Base-by-base conservation (phyloP, 768 basidiomycete genomes). In the Austroboletus festivus region DNA sequence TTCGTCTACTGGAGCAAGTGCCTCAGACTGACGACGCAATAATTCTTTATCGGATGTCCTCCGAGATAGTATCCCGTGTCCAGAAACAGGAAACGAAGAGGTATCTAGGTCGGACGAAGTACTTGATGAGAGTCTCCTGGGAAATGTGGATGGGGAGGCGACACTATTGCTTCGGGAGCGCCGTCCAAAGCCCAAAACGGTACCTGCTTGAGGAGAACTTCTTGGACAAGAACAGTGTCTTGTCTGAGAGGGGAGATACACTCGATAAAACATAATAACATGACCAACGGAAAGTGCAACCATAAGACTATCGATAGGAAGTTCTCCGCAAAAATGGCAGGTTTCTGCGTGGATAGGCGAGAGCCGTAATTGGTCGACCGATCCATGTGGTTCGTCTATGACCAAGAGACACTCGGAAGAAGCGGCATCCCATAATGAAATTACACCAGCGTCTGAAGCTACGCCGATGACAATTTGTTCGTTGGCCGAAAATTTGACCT, bases 381-480 rank as follows among this genome's bases (percentile, higher is more conserved):
- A 63, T 2, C 83, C 86, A 49, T 77, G 76, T 0, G 75, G 69
- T 11, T 82, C 80, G 43, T 85, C 82, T 30, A 90, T 62, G 42
- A 82, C 71, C 45, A 75, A 70, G 34, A 90, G 76, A 50, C 82
- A 81, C 53, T 83, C 83, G 11, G 77, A 75, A 6, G 81, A 81
- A n/a, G 68, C 56, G 8, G 74, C 80, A 58, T 91, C 87, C 89
- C 89, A 92, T 12, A 92, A 57, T 0, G 89, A 86, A 19, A 91
- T 72, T 10, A 78, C 71, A 10, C 89, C 89, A 1, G 77, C 73
- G 43, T 82, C 77, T 3, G 87, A 85, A 16, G 80, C 79, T 12
- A 78, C 77, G 34, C 73, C 81, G 15, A 89, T 62, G 51, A 91
- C 72, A 15, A 82, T 62, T 18, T 76, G 77, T 13, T 67, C 66